phyloP scores from a whole-genome alignment of 1,139 yeast species.

The Magnusiomyces ingens region DNA sequence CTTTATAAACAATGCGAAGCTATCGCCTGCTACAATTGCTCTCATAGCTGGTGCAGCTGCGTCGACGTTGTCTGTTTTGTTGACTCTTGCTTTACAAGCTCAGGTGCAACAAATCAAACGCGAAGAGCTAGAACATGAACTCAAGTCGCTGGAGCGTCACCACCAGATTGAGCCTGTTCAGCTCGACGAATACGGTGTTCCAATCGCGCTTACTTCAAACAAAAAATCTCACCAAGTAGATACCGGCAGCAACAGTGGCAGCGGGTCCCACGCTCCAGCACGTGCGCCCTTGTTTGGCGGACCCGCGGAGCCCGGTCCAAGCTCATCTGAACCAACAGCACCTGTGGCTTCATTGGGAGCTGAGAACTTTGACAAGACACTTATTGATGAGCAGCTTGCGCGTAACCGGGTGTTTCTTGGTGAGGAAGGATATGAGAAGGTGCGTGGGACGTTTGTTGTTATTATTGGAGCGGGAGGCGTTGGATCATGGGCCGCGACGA shows the following conservation, averaged over 20 bases:
- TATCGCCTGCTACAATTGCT: slow-evolving; percentile 14
- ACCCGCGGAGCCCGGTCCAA: no score
- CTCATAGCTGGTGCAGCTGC: slow-evolving; percentile 17
- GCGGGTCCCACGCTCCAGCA: no score
- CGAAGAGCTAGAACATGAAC: slow-evolving; percentile 13
- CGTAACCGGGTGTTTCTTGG: slow-evolving; percentile 89
- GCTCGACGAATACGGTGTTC: slow-evolving; percentile 16
- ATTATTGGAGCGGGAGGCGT: slow-evolving; percentile 99
- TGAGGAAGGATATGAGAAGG: slow-evolving; percentile 70
- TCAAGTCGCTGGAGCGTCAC: slow-evolving; percentile 4
- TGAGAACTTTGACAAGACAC: slow-evolving; percentile 52
- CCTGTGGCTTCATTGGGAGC: slow-evolving; percentile 10
- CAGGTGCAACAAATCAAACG: slow-evolving; percentile 10
- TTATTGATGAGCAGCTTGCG: slow-evolving; percentile 85
- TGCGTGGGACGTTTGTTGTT: slow-evolving; percentile 67
- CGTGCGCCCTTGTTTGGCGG: no score
- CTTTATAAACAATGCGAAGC: background rate
- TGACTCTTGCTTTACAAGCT: slow-evolving; percentile 18
- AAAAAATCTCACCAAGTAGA: background rate
- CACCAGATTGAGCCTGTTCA: slow-evolving; percentile 6
- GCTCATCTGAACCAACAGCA: slow-evolving; percentile 1
- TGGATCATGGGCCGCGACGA: slow-evolving; percentile 93
- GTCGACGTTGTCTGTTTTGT: slow-evolving; percentile 16
- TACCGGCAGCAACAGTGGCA: no score
- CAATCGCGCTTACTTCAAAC: slow-evolving; percentile 1